Evolutionary conservation across 768 basidiomycete genomes (phyloP).

Genomic region (Tricholomella constricta): DNA sequence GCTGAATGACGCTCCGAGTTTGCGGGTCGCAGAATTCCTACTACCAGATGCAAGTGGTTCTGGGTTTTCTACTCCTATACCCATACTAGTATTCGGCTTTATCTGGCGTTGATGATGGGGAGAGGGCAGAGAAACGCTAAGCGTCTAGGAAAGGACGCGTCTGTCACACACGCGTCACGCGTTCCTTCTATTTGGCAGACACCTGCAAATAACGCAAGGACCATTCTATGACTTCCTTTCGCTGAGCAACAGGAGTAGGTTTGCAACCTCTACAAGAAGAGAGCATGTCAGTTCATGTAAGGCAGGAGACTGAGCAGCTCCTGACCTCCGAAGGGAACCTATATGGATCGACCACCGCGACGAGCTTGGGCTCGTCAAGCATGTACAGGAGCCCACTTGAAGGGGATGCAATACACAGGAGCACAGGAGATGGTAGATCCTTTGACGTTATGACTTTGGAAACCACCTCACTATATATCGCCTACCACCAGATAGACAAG

Average conservation of each 20-base stretch:
- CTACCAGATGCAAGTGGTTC: not conserved
- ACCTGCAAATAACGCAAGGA: not conserved
- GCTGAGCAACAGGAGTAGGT: too few relatives aligned
- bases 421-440: constrained; percentile 6
- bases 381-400: constrained; percentile 4
- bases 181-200: not conserved
- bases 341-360: not conserved
- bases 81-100: too few relatives aligned
- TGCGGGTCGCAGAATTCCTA: not conserved
- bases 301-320: not conserved
- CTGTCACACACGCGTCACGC: not conserved
- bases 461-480: not conserved
- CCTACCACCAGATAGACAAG: constrained; percentile 5
- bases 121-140: not conserved
- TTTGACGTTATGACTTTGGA: not conserved
- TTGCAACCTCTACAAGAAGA: too few relatives aligned
- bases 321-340: not conserved
- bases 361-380: not conserved
- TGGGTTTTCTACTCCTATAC: too few relatives aligned
- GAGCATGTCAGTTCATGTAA: not conserved
- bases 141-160: not conserved
- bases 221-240: too few relatives aligned
- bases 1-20: not conserved
- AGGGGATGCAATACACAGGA: constrained; percentile 11
- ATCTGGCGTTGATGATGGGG: not conserved